Evolutionary conservation across 257 asterid genomes (phyloP).

Genomic region (Scutellaria minor): DNA sequence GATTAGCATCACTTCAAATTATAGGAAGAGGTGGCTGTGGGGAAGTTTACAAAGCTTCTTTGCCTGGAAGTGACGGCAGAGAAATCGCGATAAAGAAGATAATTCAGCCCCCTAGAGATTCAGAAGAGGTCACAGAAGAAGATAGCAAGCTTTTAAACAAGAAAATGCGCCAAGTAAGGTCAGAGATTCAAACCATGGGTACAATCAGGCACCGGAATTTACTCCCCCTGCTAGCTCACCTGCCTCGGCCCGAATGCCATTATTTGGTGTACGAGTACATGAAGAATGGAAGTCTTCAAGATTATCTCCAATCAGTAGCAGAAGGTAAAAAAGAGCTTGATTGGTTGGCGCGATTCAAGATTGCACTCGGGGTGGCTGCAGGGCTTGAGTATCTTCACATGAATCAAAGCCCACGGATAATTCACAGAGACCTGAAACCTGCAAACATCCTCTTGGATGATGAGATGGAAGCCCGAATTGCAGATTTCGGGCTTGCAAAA

Average conservation of each 20-base stretch:
- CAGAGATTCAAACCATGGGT: slow-evolving; percentile 91
- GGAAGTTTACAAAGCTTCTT: slow-evolving; percentile 70
- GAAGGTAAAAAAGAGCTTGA: slow-evolving; percentile 59
- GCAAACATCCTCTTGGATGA: slow-evolving; percentile 87
- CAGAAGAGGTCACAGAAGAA: slow-evolving; percentile 63
- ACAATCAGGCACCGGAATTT: slow-evolving; percentile 83
- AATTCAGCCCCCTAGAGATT: slow-evolving; percentile 57
- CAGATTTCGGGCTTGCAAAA: slow-evolving; percentile 94
- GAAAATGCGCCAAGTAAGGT: slow-evolving; percentile 81
- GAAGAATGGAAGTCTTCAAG: slow-evolving; percentile 91
- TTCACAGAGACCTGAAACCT: slow-evolving; percentile 91
- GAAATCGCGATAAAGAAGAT: slow-evolving; percentile 84
- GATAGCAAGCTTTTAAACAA: slow-evolving; percentile 72
- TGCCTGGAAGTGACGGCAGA: slow-evolving; percentile 83
- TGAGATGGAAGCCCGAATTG: slow-evolving; percentile 88
- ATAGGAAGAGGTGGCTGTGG: slow-evolving; percentile 95
- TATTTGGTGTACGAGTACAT: slow-evolving; percentile 85
- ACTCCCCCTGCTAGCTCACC: slow-evolving; percentile 79
- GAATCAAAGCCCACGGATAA: slow-evolving; percentile 66
- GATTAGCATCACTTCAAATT: slow-evolving; percentile 56
- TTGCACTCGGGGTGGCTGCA: slow-evolving; percentile 82
- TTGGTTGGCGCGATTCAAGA: slow-evolving; percentile 66
- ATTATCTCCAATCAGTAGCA: slow-evolving; percentile 49
- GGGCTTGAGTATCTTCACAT: slow-evolving; percentile 94
- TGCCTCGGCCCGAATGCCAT: slow-evolving; percentile 80